phyloP scores from a whole-genome alignment of 2,329 filamentous ascomycete species.

The Ascochyta lentis region DNA sequence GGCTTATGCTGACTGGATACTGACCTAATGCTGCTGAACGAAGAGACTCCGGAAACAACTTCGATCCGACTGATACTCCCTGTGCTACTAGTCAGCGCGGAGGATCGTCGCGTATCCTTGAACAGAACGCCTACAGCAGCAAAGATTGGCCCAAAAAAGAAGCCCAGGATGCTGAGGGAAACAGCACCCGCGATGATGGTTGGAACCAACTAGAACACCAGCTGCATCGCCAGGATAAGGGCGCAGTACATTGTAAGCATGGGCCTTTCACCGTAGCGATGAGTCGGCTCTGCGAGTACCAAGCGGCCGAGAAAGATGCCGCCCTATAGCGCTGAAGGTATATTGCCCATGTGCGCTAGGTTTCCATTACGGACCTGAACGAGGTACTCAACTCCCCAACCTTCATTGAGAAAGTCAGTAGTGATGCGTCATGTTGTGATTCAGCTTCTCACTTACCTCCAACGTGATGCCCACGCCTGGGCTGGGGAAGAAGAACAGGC shows the following conservation, averaged over 20 bases:
- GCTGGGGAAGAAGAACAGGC: no score
- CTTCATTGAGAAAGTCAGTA: slow-evolving; percentile 69
- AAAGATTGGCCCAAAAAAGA: slow-evolving; percentile 66
- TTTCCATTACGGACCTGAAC: slow-evolving; percentile 65
- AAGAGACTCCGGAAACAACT: slow-evolving; percentile 58
- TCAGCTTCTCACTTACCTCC: not conserved
- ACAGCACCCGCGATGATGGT: slow-evolving; percentile 55
- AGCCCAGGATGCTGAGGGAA: slow-evolving; percentile 61
- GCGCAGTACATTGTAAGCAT: slow-evolving; percentile 64
- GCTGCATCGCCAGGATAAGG: slow-evolving; percentile 55
- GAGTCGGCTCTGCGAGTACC: slow-evolving; percentile 64
- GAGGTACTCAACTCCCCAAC: slow-evolving; percentile 71
- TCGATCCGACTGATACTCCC: slow-evolving; percentile 60
- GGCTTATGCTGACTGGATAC: no score
- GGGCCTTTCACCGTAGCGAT: slow-evolving; percentile 63
- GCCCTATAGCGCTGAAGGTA: slow-evolving; percentile 66
- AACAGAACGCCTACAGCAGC: slow-evolving; percentile 49
- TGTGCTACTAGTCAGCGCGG: no score
- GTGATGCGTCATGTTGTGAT: slow-evolving; percentile 58
- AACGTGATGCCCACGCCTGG: no score
- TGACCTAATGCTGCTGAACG: slow-evolving; percentile 59
- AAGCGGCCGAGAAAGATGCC: slow-evolving; percentile 64
- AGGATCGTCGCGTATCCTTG: no score
- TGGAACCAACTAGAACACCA: slow-evolving; percentile 36
- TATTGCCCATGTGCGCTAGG: slow-evolving; percentile 65